phyloP scores from a whole-genome alignment of 2,329 filamentous ascomycete genomes.

The Parastagonospora avenae region DNA sequence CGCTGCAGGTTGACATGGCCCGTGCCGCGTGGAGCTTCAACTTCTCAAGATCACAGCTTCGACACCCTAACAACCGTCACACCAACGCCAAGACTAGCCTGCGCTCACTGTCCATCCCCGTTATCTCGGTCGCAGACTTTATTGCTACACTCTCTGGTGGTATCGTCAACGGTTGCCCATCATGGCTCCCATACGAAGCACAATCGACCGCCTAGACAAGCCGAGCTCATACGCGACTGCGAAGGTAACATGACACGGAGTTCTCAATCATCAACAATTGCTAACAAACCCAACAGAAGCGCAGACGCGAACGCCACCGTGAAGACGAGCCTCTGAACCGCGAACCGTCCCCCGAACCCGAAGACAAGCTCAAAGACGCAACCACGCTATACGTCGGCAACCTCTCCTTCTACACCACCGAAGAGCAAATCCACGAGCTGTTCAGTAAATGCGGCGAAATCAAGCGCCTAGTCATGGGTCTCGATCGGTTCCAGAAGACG shows the following conservation, averaged over 20 bases:
- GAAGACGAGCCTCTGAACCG: constrained; percentile 54
- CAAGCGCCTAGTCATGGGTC: constrained; percentile 96
- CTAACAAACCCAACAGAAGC: constrained; percentile 62
- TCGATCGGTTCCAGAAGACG: constrained; percentile 96
- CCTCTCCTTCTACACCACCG: constrained; percentile 97
- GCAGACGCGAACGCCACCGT: constrained; percentile 68
- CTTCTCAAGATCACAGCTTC: constrained; percentile 1
- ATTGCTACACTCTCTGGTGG: neutral
- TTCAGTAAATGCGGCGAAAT: constrained; percentile 96
- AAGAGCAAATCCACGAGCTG: constrained; percentile 97
- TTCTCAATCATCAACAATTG: neutral
- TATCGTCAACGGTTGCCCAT: neutral
- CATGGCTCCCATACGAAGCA: constrained; percentile 63
- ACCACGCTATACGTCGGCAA: constrained; percentile 98
- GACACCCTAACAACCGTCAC: neutral
- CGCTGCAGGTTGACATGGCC: neutral
- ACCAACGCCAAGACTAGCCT: neutral
- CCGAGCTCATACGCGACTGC: constrained; percentile 91
- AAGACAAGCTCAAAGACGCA: constrained; percentile 82
- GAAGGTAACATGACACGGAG: constrained; percentile 63
- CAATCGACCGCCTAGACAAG: constrained; percentile 89
- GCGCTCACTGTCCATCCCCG: constrained; percentile 1
- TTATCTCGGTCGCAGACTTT: constrained; percentile 5
- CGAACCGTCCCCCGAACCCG: constrained; percentile 60
- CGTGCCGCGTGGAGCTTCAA: constrained; percentile 12